These are phyloP conservation scores for Botrytis squamosa DNA, from an alignment of 2,329 filamentous ascomycete genomes.

Conservation along the genomic window DNA sequence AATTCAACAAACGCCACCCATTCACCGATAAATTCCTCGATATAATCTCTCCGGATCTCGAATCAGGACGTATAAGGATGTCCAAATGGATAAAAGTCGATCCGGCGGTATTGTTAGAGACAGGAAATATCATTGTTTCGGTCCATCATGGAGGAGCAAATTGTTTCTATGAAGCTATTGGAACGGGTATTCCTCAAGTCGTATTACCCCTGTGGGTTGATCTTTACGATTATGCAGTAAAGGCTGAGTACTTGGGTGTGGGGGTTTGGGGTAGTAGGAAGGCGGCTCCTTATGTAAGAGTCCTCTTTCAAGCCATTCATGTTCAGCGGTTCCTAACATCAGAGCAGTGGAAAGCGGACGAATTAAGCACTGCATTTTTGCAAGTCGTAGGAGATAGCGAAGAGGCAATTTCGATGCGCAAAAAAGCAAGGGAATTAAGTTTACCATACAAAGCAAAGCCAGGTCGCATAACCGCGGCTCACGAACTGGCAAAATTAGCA, in stretches of 20 bases:
- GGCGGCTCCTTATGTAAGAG: not conserved
- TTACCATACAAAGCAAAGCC: not conserved
- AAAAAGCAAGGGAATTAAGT: not conserved
- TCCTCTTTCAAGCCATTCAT: not conserved
- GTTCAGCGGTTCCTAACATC: not conserved
- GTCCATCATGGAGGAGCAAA: slow-evolving; percentile 44
- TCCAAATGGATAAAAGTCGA: slow-evolving; percentile 21
- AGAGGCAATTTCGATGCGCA: not conserved
- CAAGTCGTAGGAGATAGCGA: not conserved
- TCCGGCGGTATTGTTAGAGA: slow-evolving; percentile 36
- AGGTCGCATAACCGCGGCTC: not conserved
- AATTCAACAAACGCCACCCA: slow-evolving; percentile 29
- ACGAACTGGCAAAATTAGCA: not conserved
- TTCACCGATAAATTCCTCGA: slow-evolving; percentile 22
- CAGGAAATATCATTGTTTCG: slow-evolving; percentile 37
- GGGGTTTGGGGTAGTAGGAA: slow-evolving; percentile 37
- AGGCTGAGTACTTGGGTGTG: slow-evolving; percentile 44
- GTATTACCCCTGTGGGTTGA: slow-evolving; percentile 48
- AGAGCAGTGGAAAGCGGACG: not conserved
- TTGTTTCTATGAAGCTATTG: slow-evolving; percentile 44
- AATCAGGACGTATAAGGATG: slow-evolving; percentile 21
- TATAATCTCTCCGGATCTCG: not conserved
- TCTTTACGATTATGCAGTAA: slow-evolving; percentile 45
- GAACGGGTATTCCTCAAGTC: slow-evolving; percentile 46
- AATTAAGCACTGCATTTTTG: not conserved